Percentiles rank a stretch among this genome's conserved stretches.
phyloP scores from a whole-genome alignment of 2,329 filamentous ascomycete genomes.

The Xylaria sp. region DNA sequence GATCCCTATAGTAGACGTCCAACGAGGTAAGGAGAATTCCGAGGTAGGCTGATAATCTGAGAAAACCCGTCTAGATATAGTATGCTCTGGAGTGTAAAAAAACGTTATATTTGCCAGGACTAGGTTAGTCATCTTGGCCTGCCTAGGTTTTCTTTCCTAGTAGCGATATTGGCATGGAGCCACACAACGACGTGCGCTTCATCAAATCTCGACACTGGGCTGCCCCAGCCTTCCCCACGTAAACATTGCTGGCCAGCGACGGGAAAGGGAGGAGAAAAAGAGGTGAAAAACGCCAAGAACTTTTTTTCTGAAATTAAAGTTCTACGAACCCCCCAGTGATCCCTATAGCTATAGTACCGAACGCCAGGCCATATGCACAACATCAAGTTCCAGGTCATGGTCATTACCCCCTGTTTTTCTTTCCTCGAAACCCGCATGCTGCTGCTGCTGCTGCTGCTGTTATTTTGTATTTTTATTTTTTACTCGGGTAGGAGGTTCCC shows the following conservation, averaged over 20 bases:
- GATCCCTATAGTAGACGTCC: too few species aligned
- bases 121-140: not conserved
- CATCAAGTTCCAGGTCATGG: constrained; percentile 7
- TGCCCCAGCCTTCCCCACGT: not conserved
- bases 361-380: constrained; percentile 40
- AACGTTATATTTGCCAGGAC: not conserved
- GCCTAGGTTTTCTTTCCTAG: not conserved
- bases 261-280: too few species aligned
- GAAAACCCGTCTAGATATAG: too few species aligned
- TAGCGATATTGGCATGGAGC: not conserved
- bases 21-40: too few species aligned
- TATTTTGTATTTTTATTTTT: constrained; percentile 11
- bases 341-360: constrained; percentile 35
- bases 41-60: too few species aligned
- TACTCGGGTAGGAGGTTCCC: constrained; percentile 65
- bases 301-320: constrained; percentile 17
- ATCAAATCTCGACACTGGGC: not conserved
- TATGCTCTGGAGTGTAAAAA: not conserved
- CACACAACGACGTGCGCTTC: not conserved
- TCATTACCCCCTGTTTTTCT: constrained; percentile 21
- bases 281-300: constrained; percentile 11
- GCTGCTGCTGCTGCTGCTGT: too few species aligned
- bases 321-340: constrained; percentile 32
- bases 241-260: not conserved
- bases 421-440: constrained; percentile 1